Evolutionary conservation across 2,329 filamentous ascomycete genomes (phyloP).

Genomic region (Dothistroma septosporum): DNA sequence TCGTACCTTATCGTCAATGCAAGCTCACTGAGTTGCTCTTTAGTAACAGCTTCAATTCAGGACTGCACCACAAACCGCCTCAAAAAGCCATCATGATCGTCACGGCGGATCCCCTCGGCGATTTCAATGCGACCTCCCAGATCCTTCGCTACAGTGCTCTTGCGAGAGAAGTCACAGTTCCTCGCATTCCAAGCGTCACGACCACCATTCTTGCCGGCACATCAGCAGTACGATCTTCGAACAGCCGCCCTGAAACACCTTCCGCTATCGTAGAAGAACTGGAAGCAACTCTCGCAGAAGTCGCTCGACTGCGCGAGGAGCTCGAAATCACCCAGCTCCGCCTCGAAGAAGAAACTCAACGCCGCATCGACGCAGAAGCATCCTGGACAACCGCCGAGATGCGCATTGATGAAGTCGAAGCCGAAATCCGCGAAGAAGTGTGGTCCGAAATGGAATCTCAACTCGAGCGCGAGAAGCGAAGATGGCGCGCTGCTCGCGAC

Average conservation of each 20-base stretch:
- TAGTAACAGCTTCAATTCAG: constrained; percentile 47
- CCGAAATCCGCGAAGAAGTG: constrained; percentile 83
- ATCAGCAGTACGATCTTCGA: constrained; percentile 22
- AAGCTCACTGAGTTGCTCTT: constrained; percentile 52
- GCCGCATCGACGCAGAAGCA: constrained; percentile 67
- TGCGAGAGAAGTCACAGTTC: constrained; percentile 87
- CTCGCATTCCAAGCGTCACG: constrained; percentile 77
- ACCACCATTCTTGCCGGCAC: constrained; percentile 55
- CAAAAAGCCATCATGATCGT: constrained; percentile 96
- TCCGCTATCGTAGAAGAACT: constrained; percentile 59
- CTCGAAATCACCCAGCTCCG: constrained; percentile 69
- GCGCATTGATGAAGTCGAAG: constrained; percentile 70
- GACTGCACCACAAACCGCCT: constrained; percentile 54
- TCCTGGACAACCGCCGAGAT: constrained; percentile 63
- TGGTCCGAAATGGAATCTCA: constrained; percentile 78
- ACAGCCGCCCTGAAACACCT: constrained; percentile 43
- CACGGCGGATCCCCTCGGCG: constrained; percentile 84
- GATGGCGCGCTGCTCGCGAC: constrained; percentile 77
- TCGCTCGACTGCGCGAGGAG: constrained; percentile 72
- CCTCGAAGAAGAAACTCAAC: constrained; percentile 66
- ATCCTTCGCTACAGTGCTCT: constrained; percentile 92
- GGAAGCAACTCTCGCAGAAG: constrained; percentile 75
- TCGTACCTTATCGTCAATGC: constrained; percentile 67
- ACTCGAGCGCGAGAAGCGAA: constrained; percentile 67
- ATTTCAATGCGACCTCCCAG: constrained; percentile 95